Evolutionary conservation across 1,284 basidiomycete genomes (phyloP), one percentile per base, ranked within the genome.

Genomic region (Moesziomyces sp.): DNA sequence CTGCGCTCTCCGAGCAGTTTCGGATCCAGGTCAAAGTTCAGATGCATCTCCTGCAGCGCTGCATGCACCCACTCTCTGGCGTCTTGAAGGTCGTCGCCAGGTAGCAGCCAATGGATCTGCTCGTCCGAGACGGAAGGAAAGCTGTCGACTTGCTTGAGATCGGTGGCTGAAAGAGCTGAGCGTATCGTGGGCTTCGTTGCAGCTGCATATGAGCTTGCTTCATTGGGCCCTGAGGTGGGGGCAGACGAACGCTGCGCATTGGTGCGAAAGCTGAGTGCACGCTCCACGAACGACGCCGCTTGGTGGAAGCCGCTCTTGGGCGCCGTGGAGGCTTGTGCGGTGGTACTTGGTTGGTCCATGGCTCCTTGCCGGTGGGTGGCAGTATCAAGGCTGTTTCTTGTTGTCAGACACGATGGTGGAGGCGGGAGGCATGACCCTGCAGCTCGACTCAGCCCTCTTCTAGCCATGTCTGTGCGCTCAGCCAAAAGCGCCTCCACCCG

Each of bases 31-130:
- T 72, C 57, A 58, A 64, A 80, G 43, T 78, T 73, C 35, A 79
- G 62, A 48, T 79, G 66, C 78, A 79, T 79, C 53, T 80, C 78
- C 26, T 70, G 66, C 28, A 80, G 43, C 3, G 78, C 72, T 3
- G 73, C 71, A 13, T 55, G 53, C 4, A 79, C 58, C 45, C 59
- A 61, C 10, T 53, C 28, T 16, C 60, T 24, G 2, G 52, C 68
- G 10, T 59, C 46, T 23, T 68, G 56, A 16, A 67, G 45, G 1
- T 61, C 55, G 1, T 52, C n/a, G 8, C 55, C 67, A 0, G 69
- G 74, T 9, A 77, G 67, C 14, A 79, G 53, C 23, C 46, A 51
- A 8, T 60, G 49, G 21, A 79, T 46, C 52, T 69, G 58, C 2
- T 54, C 42, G 7, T 73, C 67, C 3, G 57, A 13, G 16, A 79